Base-by-base conservation (phyloP, 768 basidiomycete genomes). In the Mycena vulgaris region DNA sequence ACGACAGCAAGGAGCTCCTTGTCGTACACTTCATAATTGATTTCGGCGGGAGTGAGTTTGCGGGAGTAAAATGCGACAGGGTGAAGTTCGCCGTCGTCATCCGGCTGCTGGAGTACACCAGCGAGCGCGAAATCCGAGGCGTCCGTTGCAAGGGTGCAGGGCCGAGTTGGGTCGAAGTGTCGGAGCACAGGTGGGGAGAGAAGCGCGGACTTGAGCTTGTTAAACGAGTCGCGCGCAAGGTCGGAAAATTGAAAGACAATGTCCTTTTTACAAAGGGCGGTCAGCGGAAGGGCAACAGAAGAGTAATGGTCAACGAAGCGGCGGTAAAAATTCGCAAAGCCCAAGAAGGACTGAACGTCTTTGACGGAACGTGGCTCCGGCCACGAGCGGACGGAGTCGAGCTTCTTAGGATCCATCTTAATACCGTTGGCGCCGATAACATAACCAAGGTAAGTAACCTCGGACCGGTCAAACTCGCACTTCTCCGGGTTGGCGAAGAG, bases 1-100 rank as follows among this genome's bases (percentile, higher is more conserved):
- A 89, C 75, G 52, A 89, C 81, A 1, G 84, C 85, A 0, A 89
- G 78, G 17, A 89, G 75, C 77, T 89, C 88, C 70, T 86, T 84
- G 66, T 90, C 83, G 66, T 88, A 80, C 23, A 86, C n/a, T n/a
- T n/a, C n/a, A n/a, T n/a, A n/a, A n/a, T n/a, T n/a, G n/a, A n/a
- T n/a, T n/a, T n/a, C n/a, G n/a, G n/a, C n/a, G n/a, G n/a, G n/a
- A n/a, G n/a, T n/a, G n/a, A n/a, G n/a, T n/a, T n/a, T n/a, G n/a
- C n/a, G n/a, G n/a, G n/a, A n/a, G n/a, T n/a, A n/a, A n/a, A n/a
- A n/a, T n/a, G n/a, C n/a, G n/a, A n/a, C n/a, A n/a, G n/a, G n/a
- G n/a, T n/a, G n/a, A n/a, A n/a, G n/a, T n/a, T n/a, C n/a, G n/a
- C n/a, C n/a, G n/a, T n/a, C n/a, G n/a, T n/a, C n/a, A n/a, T n/a